Base-by-base conservation (phyloP, 108 stramenopile species). In the Licmophora abbreviata region DNA sequence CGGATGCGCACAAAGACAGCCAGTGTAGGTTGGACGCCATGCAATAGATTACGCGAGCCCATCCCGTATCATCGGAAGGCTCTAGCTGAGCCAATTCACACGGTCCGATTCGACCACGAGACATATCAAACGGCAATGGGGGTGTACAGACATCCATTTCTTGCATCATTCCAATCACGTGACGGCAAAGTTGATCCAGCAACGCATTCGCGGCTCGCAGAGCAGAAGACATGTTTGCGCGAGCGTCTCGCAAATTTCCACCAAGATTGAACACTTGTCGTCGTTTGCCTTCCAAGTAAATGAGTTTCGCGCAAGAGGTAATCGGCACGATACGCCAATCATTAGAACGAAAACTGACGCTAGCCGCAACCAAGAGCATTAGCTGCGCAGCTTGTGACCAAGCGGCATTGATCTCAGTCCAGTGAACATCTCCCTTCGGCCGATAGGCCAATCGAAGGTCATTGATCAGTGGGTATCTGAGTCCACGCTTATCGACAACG, bases 391-490 rank as follows among this genome's bases (percentile, higher is more conserved):
- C 75, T 38, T 60, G 59, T 0, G 74, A 64, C 79, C 74, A 76
- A 0, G 74, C 74, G 23, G 46, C 63, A n/a, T 61, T 41, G 10
- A 76, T 68, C 59, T 76, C 74, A 10, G 51, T 37, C 33, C 37
- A 56, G 0, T 40, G 22, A 14, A 69, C 47, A 58, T 74, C 73
- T 29, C 65, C 73, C 51, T 74, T 76, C 1, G 79, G 75, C 10
- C 65, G 58, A 51, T 64, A 74, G 7, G 69, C 72, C n/a, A 81
- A 47, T 15, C 79, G 44, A 9, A 76, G 46, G 48, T 74, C 66
- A 37, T 81, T 81, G 46, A 81, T 81, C 21, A 73, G 40, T 14
- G 79, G 79, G 51, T 80, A 80, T 28, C 74, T 59, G 28, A 75
- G 31, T 1, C 79, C 74, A 9, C 73, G 57, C 26, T 59, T 42